Percentiles rank a stretch among this genome's conserved stretches.
Evolutionary conservation across 805 yeast species (phyloP).

Genomic region (Teunomyces panamensis): DNA sequence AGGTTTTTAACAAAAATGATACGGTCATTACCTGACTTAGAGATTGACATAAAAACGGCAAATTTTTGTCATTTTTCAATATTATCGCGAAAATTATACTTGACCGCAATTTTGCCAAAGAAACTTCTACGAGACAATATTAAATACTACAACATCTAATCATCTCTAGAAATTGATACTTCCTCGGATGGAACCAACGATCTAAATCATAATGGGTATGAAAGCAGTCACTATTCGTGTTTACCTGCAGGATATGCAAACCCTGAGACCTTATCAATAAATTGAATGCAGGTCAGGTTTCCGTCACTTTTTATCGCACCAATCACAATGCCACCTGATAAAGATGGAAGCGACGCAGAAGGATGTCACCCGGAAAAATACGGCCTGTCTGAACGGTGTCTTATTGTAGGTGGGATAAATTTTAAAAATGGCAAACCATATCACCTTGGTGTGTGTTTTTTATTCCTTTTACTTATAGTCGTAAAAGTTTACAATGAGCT

Average conservation of each 20-base stretch:
- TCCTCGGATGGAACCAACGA: too few species aligned
- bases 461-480: not conserved
- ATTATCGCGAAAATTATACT: too few species aligned
- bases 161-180: too few species aligned
- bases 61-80: too few species aligned
- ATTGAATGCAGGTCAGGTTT: not conserved
- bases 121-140: too few species aligned
- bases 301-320: constrained; percentile 6
- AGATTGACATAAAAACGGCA: too few species aligned
- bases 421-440: not conserved
- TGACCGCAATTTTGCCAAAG: too few species aligned
- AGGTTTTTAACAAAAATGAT: too few species aligned
- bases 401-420: not conserved
- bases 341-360: not conserved
- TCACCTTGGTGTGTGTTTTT: not conserved
- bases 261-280: not conserved
- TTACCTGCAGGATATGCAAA: not conserved
- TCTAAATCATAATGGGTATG: too few species aligned
- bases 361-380: constrained; percentile 2
- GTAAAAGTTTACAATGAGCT: not conserved
- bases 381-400: not conserved
- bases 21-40: too few species aligned
- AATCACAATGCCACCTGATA: constrained; percentile 6
- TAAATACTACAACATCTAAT: too few species aligned
- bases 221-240: not conserved